Percentiles rank a stretch among this genome's conserved stretches.
phyloP scores from a whole-genome alignment of 2,329 filamentous ascomycete species.

The Talaromyces marneffei region DNA sequence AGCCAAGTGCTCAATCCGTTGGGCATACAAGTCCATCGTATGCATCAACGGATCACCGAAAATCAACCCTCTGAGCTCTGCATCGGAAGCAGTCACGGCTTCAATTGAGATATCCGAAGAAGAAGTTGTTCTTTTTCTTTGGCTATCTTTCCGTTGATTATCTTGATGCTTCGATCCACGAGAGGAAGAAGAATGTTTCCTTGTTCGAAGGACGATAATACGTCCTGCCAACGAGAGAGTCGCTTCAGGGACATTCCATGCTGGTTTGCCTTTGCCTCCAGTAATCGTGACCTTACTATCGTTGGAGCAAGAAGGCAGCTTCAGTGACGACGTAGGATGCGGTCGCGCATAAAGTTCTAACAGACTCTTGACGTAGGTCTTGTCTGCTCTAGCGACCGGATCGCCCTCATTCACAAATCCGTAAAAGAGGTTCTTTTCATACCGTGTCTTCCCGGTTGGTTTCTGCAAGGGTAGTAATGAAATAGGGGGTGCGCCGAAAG shows the following conservation, averaged over 20 bases:
- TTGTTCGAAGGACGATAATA: constrained; percentile 56
- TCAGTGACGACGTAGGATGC: constrained; percentile 12
- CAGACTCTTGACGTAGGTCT: constrained; percentile 65
- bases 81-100: constrained; percentile 49
- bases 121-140: constrained; percentile 54
- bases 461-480: constrained; percentile 63
- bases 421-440: constrained; percentile 67
- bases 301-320: not conserved
- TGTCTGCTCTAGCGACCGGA: constrained; percentile 70
- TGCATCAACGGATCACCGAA: constrained; percentile 81
- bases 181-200: not conserved
- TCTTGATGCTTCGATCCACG: constrained; percentile 50
- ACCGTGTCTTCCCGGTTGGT: constrained; percentile 42
- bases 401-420: constrained; percentile 83
- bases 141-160: not conserved
- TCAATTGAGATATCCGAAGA: not conserved
- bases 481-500: constrained; percentile 77
- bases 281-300: not conserved
- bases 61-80: constrained; percentile 61
- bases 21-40: constrained; percentile 71
- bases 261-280: constrained; percentile 9
- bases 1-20: constrained; percentile 64
- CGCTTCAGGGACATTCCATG: constrained; percentile 61
- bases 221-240: constrained; percentile 65
- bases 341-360: constrained; percentile 64